Evolutionary conservation across 2,329 filamentous ascomycete species (phyloP), one percentile per base, ranked within the genome.

Genomic region (Cladosporium austrohemisphaericum): DNA sequence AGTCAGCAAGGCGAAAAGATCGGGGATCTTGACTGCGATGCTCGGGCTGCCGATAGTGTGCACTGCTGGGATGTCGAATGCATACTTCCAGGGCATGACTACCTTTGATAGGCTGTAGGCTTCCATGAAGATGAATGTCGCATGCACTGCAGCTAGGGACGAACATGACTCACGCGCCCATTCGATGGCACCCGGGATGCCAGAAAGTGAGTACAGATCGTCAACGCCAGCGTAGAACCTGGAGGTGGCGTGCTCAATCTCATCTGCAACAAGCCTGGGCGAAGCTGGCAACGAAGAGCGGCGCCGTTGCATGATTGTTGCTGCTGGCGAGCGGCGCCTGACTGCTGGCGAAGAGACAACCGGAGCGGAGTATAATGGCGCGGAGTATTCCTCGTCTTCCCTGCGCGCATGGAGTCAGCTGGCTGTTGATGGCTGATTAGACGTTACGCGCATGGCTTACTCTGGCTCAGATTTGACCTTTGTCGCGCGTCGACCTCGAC

Each of bases 1-100:
- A 1, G 85, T 87, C 29, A 95, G 69, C 7, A 96, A 73, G 23
- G 85, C 70, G 68, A 93, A 94, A 59, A 95, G 74, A 67, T 97
- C 88, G 0, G 91, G 89, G 16, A 93, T 69, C 60, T 80, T 77
- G 54, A 95, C 74, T 2, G 81, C 73, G 4, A 52, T 28, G 18
- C 51, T 36, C 5, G 55, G 53, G 11, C 79, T 79, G 50, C 76
- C 74, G 18, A 88, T 66, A 16, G 74, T 66, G 10, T 68, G 57
- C 47, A 86, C 66, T 23, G 83, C 76, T 4, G 88, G 86, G 43
- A 90, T 75, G 51, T 85, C 85, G 65, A 90, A 85, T 53, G 85
- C 79, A 64, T 85, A 88, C 58, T 78, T 77, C 64, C 85, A 79
- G 20, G 86, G 79, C 5, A 96, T 74, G 47, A 94, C 73, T 65